Evolutionary conservation across 768 basidiomycete species (phyloP), one percentile per base, ranked within the genome.

Genomic region (Baorangia bicolor): DNA sequence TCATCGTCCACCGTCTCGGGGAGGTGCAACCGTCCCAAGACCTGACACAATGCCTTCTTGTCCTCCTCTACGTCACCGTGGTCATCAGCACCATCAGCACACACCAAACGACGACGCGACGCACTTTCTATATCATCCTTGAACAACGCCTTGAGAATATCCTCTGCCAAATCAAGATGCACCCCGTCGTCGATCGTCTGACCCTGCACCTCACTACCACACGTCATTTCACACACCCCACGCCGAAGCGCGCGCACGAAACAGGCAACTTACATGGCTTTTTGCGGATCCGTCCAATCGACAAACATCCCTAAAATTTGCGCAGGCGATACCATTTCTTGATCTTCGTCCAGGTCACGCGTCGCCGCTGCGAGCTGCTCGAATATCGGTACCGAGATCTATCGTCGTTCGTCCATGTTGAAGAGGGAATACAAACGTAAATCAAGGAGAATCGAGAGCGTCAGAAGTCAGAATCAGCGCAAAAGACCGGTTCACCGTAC

Each of bases 241-340:
- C 25, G 16, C 33, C 5, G 27, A 46, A 41, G 3, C 5, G 16
- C 18, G 16, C 8, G 21, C 28, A 30, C 62, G 16, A 60, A 42
- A 27, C 14, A 12, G 14, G 75, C 73, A 66, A 73, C 77, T 76
- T 64, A 81, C 65, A 83, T 79, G 34, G 81, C 80, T 64, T 90
- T 92, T 64, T 83, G 78, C 0, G 92, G 89, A 66, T 95, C 88
- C 4, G 89, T 91, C 93, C 94, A 96, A 60, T 94, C 92, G 3
- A 88, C 78, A 64, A 95, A 79, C 72, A 94, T 80, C n/a, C 86
- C 74, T 0, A 84, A 86, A 55, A 92, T 85, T 64, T 92, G 89
- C 20, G 82, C 73, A 0, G 88, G 83, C 0, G 81, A 73, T 12
- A 92, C 81, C 85, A 90, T 89, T 39, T 85, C 82, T 63, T 88